phyloP scores from a whole-genome alignment of 176 grass and related monocot genomes.

The Neostapfia colusana region DNA sequence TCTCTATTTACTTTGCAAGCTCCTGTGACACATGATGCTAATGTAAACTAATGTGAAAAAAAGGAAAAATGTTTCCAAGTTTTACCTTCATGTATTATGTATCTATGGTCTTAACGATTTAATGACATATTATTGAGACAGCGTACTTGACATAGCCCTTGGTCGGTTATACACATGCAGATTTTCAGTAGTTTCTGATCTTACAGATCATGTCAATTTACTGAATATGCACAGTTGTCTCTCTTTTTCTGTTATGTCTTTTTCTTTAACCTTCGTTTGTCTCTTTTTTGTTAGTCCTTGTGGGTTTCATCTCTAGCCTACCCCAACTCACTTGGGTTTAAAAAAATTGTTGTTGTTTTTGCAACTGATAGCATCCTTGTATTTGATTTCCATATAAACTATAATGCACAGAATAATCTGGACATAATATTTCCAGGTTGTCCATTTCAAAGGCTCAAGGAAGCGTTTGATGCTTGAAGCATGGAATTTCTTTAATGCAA shows the following conservation, averaged over 20 bases:
- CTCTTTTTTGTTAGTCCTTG: no score
- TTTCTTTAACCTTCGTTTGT: no score
- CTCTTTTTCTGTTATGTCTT: no score
- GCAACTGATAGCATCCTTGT: neutral
- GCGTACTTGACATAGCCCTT: neutral
- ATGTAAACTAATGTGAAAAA: neutral
- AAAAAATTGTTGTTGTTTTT: no score
- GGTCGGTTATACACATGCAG: no score
- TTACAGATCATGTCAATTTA: neutral
- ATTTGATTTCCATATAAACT: constrained; percentile 12
- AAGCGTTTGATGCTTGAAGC: constrained; percentile 89
- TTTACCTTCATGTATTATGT: neutral
- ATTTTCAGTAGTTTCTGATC: neutral
- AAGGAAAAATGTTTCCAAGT: neutral
- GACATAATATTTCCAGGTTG: constrained; percentile 48
- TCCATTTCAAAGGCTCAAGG: constrained; percentile 96
- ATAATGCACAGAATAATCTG: constrained; percentile 12
- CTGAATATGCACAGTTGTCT: neutral
- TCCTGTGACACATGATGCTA: neutral
- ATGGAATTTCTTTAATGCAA: constrained; percentile 86
- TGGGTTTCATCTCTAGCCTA: no score
- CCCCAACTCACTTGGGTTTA: no score
- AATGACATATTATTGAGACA: neutral
- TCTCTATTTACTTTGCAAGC: neutral
- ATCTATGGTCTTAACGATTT: neutral